Evolutionary conservation across 2,329 filamentous ascomycete species (phyloP).

Genomic region (Esteya vermicola): DNA sequence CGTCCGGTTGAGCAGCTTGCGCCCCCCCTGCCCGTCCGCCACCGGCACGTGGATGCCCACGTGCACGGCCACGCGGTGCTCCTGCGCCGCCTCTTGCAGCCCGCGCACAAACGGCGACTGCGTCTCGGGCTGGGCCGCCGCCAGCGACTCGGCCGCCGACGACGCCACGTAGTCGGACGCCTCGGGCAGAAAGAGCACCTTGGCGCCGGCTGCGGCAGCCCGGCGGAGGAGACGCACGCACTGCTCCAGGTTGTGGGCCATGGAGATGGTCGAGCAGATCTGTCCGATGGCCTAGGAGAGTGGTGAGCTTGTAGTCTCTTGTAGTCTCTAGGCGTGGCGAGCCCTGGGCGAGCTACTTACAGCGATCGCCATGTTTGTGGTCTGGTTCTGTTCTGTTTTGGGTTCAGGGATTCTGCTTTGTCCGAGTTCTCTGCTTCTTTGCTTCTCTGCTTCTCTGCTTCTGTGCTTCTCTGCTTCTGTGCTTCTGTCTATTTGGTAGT

Average conservation of each 20-base stretch:
- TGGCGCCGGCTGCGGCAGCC: constrained; percentile 62
- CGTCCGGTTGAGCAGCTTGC: constrained; percentile 35
- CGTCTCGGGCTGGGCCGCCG: constrained; percentile 52
- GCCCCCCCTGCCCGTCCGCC: constrained; percentile 13
- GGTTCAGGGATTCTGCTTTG: no score
- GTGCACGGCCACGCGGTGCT: constrained; percentile 56
- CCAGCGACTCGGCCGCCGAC: constrained; percentile 51
- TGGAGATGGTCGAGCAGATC: constrained; percentile 69
- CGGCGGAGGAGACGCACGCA: constrained; percentile 59
- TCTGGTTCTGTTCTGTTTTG: background rate
- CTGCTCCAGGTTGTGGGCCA: constrained; percentile 66
- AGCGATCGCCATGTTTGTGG: constrained; percentile 1
- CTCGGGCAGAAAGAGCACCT: constrained; percentile 85
- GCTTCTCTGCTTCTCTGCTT: no score
- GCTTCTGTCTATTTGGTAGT: no score
- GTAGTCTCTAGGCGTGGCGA: no score
- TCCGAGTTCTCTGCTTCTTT: no score
- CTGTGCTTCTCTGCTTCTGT: no score
- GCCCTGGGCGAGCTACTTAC: background rate
- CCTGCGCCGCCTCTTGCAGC: constrained; percentile 51
- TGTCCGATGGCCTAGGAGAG: constrained; percentile 64
- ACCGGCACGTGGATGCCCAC: constrained; percentile 77
- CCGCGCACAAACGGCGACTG: constrained; percentile 63
- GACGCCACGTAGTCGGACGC: constrained; percentile 77
- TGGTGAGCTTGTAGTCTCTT: background rate